Conservation (phyloP, 192 early-diverging fungal species). For the Lunasporangiospora selenospora region DNA sequence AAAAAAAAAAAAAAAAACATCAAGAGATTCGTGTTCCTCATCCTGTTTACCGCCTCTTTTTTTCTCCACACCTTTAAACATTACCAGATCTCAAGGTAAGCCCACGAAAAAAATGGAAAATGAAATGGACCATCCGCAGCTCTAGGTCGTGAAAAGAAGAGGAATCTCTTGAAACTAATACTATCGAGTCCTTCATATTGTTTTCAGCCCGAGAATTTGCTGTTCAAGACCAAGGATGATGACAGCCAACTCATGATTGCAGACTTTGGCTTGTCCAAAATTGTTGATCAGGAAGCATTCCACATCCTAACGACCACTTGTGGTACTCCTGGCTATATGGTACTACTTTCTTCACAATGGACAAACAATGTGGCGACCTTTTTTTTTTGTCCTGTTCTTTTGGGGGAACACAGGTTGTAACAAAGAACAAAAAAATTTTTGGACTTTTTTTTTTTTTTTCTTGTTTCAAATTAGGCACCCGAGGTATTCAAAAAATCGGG, state of each 20-base stretch:
- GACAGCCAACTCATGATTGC: conserved; percentile 65
- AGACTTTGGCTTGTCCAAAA: conserved; percentile 75
- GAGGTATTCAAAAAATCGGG: conserved; percentile 55
- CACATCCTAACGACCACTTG: conserved; percentile 63
- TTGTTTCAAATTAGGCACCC: conserved; percentile 46
- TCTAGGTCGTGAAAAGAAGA: not conserved
- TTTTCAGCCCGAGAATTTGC: conserved; percentile 71
- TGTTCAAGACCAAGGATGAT: conserved; percentile 59
- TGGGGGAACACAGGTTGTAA: not conserved
- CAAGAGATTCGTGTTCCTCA: not conserved
- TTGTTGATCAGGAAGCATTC: conserved; percentile 58
- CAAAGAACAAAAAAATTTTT: not conserved
- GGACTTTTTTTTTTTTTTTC: not conserved
- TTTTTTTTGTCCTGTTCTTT: not conserved
- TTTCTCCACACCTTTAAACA: not conserved
- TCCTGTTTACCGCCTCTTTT: conserved; percentile 3
- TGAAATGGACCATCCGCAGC: not conserved
- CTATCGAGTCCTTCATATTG: conserved; percentile 64
- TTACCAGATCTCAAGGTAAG: conserved; percentile 47
- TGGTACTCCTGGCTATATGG: conserved; percentile 73
- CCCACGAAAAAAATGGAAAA: not conserved
- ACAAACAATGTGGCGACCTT: no score
- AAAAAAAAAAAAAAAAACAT: no score
- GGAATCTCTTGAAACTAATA: no score
- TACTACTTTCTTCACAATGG: no score